Conservation (phyloP, 441 rosid species). For the Corymbia calophylla region DNA sequence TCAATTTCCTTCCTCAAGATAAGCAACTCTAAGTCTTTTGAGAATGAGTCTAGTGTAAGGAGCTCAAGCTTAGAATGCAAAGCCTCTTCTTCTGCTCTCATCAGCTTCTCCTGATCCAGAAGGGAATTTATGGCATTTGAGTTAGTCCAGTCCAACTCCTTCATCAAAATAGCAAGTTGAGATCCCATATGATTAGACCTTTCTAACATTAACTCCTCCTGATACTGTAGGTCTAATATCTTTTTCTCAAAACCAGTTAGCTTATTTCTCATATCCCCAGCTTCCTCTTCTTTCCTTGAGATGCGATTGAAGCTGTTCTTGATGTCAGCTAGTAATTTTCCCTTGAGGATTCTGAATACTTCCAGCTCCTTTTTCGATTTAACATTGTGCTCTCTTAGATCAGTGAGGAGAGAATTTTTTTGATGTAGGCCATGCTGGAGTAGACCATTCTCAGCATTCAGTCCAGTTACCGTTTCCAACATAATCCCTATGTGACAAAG, state of each 20-base stretch:
- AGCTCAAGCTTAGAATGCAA: slow-evolving; percentile 55
- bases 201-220: slow-evolving; percentile 91
- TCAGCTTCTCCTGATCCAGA: slow-evolving; percentile 48
- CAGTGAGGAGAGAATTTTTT: slow-evolving; percentile 65
- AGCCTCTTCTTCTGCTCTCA: slow-evolving; percentile 41
- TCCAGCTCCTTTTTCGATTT: slow-evolving; percentile 81
- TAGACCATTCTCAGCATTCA: slow-evolving; percentile 86
- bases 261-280: slow-evolving; percentile 53
- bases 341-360: slow-evolving; percentile 66
- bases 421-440: slow-evolving; percentile 79
- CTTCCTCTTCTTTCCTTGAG: slow-evolving; percentile 77
- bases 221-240: slow-evolving; percentile 64
- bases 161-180: slow-evolving; percentile 67
- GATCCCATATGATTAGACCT: slow-evolving; percentile 79
- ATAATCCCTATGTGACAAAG: slow-evolving; percentile 92
- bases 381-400: slow-evolving; percentile 70
- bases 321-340: slow-evolving; percentile 80
- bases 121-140: slow-evolving; percentile 42
- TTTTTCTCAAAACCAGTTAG: slow-evolving; percentile 66
- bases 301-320: slow-evolving; percentile 75
- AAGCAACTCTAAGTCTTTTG: slow-evolving; percentile 74
- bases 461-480: slow-evolving; percentile 81
- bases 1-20: slow-evolving; percentile 43
- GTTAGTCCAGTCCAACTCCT: slow-evolving; percentile 69
- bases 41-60: slow-evolving; percentile 33